Evolutionary conservation across 495 filamentous ascomycete genomes (phyloP), one percentile per base, ranked within the genome.

Genomic region (Xylaria nigripes): DNA sequence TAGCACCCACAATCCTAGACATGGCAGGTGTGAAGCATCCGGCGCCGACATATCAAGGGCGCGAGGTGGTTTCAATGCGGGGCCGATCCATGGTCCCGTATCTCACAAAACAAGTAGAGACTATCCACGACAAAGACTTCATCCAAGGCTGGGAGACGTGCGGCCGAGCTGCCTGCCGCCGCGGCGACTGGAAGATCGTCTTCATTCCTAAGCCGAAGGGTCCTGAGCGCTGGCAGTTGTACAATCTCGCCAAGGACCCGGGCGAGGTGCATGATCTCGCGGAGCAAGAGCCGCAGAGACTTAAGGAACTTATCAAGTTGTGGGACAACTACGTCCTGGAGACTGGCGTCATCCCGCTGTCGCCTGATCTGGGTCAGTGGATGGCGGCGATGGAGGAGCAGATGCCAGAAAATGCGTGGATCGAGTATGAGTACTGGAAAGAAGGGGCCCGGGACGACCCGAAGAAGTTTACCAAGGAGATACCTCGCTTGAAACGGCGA

Each of bases 391-490:
- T 76, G 51, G 81, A 85, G 68, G 78, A 76, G 42, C 81, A 85
- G 72, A 85, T 85, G 81, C 74, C 74, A 1, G 81, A 85, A 62
- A 79, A 82, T 67, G 79, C 74, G 5, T 85, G 81, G 81, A 85
- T 85, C 72, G 80, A 84, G 72, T 85, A 80, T 65, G 80, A 83
- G 67, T 85, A 85, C 45, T 85, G 81, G 81, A 81, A 83, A 54
- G 71, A 76, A 23, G 81, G 81, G 5, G 81, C 81, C 68, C 44
- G 64, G 24, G 80, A 83, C 38, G 68, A 75, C 19, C 79, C 79
- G 25, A 68, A 76, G 64, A 76, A 72, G 66, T 85, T 82, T 57
- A 73, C 65, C 9, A 74, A 75, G 36, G 65, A 73, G 13, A 73
- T 76, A 30, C 76, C 74, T 3, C 68, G 76, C 48, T 80, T 81